Base-by-base conservation (phyloP, 78 protist species). In the Planoprotostelium fungivorum region DNA sequence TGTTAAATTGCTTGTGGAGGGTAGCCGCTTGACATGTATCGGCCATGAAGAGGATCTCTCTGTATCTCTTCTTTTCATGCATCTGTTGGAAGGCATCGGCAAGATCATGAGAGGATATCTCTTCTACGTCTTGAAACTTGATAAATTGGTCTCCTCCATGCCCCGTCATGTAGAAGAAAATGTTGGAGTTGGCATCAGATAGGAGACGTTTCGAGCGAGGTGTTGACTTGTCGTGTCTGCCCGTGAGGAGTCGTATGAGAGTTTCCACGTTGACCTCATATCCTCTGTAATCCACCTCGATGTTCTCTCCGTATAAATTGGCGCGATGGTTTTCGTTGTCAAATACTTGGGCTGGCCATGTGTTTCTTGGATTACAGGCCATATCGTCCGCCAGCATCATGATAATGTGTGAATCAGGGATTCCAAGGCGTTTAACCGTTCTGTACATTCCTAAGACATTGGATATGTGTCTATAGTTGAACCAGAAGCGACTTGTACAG, bases 101-200 rank as follows among this genome's bases (percentile, higher is more conserved):
- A 9, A 97, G 84, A 63, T 98, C 99, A 35, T 38, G 39, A 31
- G 93, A 38, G 0, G 96, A 93, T 28, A 98, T 84, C 90, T 98
- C 99, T 63, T 96, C 98, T 23, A 93, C 93, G 86, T 98, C 99
- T 90, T 98, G 99, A 84, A 98, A 98, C 91, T 98, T 98, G 63
- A 98, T 84, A 87, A 98, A 98, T 84, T 98, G 97, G 85, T 98
- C 97, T 35, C 99, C 99, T 34, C 99, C 99, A 86, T 98, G 99
- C 35, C 99, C 99, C 87, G 94, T 83, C 83, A 98, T 38, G 90
- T 92, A 98, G 1, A 98, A 86, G 36, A 98, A 38, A 1, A 98
- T 87, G 88, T 98, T 98, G 90, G 96, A 90, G 38, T 37, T 36
- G 29, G 39, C 94, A 88, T 98, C 98, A 1, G 98, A 90, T 29